Conservation (phyloP, 306 rosid genomes). For the Arachis stenosperma region DNA sequence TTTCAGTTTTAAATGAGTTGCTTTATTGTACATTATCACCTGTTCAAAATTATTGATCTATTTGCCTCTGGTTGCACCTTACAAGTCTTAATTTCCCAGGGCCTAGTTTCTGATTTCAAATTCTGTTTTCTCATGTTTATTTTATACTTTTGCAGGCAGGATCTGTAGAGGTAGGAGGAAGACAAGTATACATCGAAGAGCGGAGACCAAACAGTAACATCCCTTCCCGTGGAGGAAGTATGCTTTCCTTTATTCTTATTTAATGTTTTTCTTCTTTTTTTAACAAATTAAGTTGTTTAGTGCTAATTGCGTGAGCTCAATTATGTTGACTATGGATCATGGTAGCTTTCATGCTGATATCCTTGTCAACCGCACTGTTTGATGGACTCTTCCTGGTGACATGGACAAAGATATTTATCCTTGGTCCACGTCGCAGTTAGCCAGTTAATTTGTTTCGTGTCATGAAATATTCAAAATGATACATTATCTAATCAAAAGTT, state of each 20-base stretch:
- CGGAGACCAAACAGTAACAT: constrained; percentile 79
- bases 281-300: neutral
- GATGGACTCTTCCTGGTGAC: constrained; percentile 1
- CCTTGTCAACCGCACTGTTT: neutral
- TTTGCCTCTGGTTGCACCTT: too few relatives aligned
- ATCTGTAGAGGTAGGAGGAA: constrained; percentile 66
- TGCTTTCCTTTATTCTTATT: neutral
- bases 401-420: neutral
- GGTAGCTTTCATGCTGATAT: neutral
- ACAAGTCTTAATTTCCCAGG: too few relatives aligned
- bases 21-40: neutral
- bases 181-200: constrained; percentile 77
- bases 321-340: neutral
- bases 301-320: neutral
- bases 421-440: neutral
- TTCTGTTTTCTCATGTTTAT: neutral
- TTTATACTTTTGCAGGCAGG: constrained; percentile 53
- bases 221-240: constrained; percentile 73
- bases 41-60: neutral
- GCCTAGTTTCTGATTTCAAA: too few relatives aligned
- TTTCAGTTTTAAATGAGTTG: constrained; percentile 4
- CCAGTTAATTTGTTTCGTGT: neutral
- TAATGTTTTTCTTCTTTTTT: neutral
- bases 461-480: neutral
- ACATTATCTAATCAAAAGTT: constrained; percentile 1